Evolutionary conservation across 805 yeast genomes (phyloP), one percentile per base, ranked within the genome.

Genomic region (Yarrowia divulgata): DNA sequence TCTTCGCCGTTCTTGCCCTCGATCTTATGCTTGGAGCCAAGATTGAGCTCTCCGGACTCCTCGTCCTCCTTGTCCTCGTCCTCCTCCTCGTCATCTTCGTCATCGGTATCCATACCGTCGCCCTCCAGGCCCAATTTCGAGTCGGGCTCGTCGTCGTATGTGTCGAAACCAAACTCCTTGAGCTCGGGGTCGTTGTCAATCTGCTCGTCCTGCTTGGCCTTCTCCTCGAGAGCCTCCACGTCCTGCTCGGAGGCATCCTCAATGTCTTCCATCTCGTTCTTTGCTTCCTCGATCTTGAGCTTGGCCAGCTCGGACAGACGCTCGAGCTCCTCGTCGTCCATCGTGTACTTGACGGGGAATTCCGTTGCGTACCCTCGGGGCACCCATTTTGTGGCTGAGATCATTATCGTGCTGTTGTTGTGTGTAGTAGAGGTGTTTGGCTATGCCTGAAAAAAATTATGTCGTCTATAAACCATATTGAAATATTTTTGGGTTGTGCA

Each of bases 351-450:
- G 75, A 87, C 91, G 7, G 99, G 98, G 76, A 89, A 91, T 78
- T 93, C 98, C 46, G 96, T 86, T 37, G 99, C 96, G 78, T 84
- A 90, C 6, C 99, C 99, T 75, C 97, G 87, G 63, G 98, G 98
- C 32, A 94, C 97, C 98, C 99, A 95, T 66, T 88, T 82, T 62
- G 95, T 88, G 35, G 98, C 90, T 48, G 99, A 92, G 72, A 94
- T 89, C 97, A 93, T 93, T 18, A 6, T 35, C 32, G 37, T 48
- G 69, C 43, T 19, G 37, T 63, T 42, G 39, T 34, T 40, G 37
- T 54, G 8, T 46, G 63, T 57, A 29, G 19, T 12, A 37, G n/a
- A 52, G 58, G 23, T 35, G 32, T 45, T 6, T 37, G 18, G 52
- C 52, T 49, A 32, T 49, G 60, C 63, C n/a, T 58, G 46, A 67